Conservation (phyloP, 2,329 filamentous ascomycete genomes). For the Fusarium buxicola region DNA sequence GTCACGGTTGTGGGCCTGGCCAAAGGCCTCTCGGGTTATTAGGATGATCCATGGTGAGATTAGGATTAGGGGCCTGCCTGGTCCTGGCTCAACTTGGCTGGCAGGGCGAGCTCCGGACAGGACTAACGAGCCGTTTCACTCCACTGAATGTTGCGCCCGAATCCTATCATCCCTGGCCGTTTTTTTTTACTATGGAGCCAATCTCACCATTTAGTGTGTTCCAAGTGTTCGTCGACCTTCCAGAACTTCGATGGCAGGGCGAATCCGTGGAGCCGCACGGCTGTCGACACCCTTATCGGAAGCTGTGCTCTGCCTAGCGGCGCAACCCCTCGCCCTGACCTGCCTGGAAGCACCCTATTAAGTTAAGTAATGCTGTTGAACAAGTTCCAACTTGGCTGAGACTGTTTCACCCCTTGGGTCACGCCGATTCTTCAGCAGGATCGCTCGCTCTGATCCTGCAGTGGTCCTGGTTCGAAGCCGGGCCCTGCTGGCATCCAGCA, state of each 20-base stretch:
- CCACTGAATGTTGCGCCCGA: slow-evolving; percentile 46
- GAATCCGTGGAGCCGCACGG: slow-evolving; percentile 43
- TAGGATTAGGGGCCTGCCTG: too few relatives aligned
- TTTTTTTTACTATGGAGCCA: slow-evolving; percentile 44
- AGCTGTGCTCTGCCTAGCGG: slow-evolving; percentile 30
- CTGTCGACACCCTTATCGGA: slow-evolving; percentile 25
- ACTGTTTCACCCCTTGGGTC: slow-evolving; percentile 40
- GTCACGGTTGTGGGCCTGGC: slow-evolving; percentile 33
- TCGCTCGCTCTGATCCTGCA: slow-evolving; percentile 37
- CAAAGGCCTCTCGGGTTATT: slow-evolving; percentile 21
- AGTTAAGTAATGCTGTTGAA: slow-evolving; percentile 31
- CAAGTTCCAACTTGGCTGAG: slow-evolving; percentile 33
- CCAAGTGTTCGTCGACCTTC: slow-evolving; percentile 45
- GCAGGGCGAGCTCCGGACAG: slow-evolving; percentile 29
- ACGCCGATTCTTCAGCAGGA: slow-evolving; percentile 22
- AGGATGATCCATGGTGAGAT: slow-evolving; percentile 31
- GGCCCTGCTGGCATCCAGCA: slow-evolving; percentile 16
- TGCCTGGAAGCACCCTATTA: too few relatives aligned
- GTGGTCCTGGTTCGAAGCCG: slow-evolving; percentile 19
- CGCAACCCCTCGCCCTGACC: too few relatives aligned
- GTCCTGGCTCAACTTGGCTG: slow-evolving; percentile 35
- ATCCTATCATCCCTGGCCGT: slow-evolving; percentile 30
- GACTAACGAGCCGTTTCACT: slow-evolving; percentile 24
- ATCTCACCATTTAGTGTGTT: slow-evolving; percentile 46
- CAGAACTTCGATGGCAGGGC: slow-evolving; percentile 46